Conservation (phyloP, 2,329 filamentous ascomycete genomes). For the Chrysosporium queenslandicum region DNA sequence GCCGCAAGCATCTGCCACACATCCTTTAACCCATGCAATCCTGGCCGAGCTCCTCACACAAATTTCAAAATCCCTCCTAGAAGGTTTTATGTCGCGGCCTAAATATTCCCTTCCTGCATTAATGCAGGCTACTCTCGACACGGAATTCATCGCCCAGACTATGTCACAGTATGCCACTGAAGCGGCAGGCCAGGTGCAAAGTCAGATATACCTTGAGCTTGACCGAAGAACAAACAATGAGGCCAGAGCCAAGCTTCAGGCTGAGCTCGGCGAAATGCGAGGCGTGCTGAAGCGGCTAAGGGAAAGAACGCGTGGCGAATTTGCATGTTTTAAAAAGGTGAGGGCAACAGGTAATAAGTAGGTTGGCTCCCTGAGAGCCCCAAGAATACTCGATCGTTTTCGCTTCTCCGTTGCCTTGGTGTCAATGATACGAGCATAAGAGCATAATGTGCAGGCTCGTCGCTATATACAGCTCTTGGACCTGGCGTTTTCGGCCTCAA, state of each 20-base stretch:
- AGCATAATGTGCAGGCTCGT: too few species aligned
- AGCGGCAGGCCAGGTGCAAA: constrained; percentile 67
- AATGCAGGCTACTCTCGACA: constrained; percentile 95
- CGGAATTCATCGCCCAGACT: constrained; percentile 93
- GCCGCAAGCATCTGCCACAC: constrained; percentile 53
- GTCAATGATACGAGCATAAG: too few species aligned
- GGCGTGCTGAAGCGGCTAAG: constrained; percentile 72
- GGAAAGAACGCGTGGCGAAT: constrained; percentile 73
- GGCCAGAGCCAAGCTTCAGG: constrained; percentile 67
- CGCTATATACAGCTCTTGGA: too few species aligned
- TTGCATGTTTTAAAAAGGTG: constrained; percentile 69
- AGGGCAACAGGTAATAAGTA: constrained; percentile 27
- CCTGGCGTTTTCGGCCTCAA: too few species aligned
- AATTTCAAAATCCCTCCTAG: constrained; percentile 66
- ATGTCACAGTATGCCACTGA: constrained; percentile 83
- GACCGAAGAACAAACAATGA: constrained; percentile 84
- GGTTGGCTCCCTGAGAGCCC: neutral
- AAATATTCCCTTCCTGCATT: constrained; percentile 68
- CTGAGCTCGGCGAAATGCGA: constrained; percentile 81
- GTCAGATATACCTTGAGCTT: constrained; percentile 82
- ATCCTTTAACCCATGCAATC: constrained; percentile 64
- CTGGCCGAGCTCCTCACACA: constrained; percentile 80
- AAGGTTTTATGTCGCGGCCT: constrained; percentile 59
- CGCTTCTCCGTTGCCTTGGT: too few species aligned
- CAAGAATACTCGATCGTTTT: neutral